A percentile compares a stretch with the other conserved stretches of the same genome.
These are phyloP conservation scores for Fusarium tjaetaba DNA, from an alignment of 2,329 filamentous ascomycete species.

Conservation along the genomic window DNA sequence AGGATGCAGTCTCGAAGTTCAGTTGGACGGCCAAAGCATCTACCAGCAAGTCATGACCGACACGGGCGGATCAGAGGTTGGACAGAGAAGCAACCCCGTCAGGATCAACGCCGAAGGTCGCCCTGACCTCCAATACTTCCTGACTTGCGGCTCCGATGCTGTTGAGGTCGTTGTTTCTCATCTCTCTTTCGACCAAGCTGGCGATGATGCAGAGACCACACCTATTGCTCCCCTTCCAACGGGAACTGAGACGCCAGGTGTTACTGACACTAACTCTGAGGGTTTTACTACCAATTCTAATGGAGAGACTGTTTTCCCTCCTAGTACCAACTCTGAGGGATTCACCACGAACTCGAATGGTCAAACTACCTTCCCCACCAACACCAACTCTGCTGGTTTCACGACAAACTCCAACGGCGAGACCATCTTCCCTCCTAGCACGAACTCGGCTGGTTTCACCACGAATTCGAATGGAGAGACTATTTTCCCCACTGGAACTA, in stretches of 20 bases:
- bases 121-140: neutral
- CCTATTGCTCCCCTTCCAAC: neutral
- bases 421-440: neutral
- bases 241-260: neutral
- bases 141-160: neutral
- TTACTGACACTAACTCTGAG: neutral
- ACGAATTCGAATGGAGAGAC: too few species aligned
- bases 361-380: neutral
- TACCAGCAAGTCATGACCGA: neutral
- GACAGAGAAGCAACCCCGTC: neutral
- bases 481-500: neutral
- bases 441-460: neutral
- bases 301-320: neutral
- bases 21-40: neutral
- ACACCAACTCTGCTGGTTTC: neutral
- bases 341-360: neutral
- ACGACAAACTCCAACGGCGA: neutral
- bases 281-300: neutral
- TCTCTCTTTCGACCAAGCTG: neutral
- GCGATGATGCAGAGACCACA: conserved; percentile 48
- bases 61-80: neutral
- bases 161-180: neutral
- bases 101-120: neutral
- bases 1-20: conserved; percentile 6
- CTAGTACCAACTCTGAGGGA: neutral